phyloP scores from a whole-genome alignment of 768 basidiomycete species.

The Cystobasidium onofrii region DNA sequence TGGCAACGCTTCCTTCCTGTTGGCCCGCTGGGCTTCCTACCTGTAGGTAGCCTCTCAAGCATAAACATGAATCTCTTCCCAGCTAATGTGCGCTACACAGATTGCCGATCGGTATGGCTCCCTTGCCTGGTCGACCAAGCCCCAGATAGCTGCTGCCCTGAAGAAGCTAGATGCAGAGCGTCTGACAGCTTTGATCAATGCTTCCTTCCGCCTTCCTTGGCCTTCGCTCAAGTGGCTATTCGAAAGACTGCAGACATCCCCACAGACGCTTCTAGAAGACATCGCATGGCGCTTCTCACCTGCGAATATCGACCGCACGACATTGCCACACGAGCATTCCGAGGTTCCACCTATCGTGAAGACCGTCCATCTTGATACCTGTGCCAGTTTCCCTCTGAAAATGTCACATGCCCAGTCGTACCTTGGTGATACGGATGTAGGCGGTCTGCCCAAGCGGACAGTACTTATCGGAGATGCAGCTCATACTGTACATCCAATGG shows the following conservation, averaged over 20 bases:
- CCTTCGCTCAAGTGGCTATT: slow-evolving; percentile 58
- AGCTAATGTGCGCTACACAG: slow-evolving; percentile 5
- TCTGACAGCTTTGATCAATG: slow-evolving; percentile 71
- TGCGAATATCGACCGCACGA: background rate
- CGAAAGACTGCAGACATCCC: slow-evolving; percentile 41
- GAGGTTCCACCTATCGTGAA: slow-evolving; percentile 65
- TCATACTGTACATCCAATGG: slow-evolving; percentile 87
- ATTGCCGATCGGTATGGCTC: slow-evolving; percentile 63
- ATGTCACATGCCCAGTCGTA: slow-evolving; percentile 81
- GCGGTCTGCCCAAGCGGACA: slow-evolving; percentile 57
- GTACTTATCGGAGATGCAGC: slow-evolving; percentile 93
- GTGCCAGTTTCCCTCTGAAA: slow-evolving; percentile 82
- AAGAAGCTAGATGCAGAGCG: slow-evolving; percentile 59
- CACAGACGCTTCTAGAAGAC: background rate
- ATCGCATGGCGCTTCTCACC: slow-evolving; percentile 28
- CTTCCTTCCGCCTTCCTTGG: slow-evolving; percentile 76
- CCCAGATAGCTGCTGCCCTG: slow-evolving; percentile 63
- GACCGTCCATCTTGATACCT: slow-evolving; percentile 60
- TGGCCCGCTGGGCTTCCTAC: slow-evolving; percentile 91
- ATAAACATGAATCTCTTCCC: background rate
- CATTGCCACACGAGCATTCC: slow-evolving; percentile 51
- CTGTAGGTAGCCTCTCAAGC: slow-evolving; percentile 43
- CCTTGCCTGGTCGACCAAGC: slow-evolving; percentile 87
- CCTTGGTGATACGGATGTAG: slow-evolving; percentile 51
- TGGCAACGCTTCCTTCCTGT: slow-evolving; percentile 92